Base-by-base conservation (phyloP, 352 stramenopile genomes). In the Globisporangium uncinulatum region DNA sequence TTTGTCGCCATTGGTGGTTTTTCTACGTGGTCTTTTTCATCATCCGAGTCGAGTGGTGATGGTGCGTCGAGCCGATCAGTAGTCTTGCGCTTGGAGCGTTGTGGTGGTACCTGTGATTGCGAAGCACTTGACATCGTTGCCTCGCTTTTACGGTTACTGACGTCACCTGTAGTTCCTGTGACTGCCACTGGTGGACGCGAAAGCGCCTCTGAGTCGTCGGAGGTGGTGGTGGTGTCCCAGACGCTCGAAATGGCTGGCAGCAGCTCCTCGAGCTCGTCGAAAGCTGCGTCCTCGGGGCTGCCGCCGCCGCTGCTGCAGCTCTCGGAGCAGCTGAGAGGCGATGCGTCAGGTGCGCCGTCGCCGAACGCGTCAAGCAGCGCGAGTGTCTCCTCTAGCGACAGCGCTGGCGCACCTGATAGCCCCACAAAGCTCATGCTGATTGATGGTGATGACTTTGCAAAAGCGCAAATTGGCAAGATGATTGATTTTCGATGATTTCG, bases 361-460 rank as follows among this genome's bases (percentile, higher is more conserved):
- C 50, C 56, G 56, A 62, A 62, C 49, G 56, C 46, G 37, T 62
- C 56, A 39, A 62, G 49, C 37, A 62, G 49, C 48, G 56, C 56
- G 56, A 62, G 56, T 31, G 56, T 62, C 41, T 62, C 56, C 48
- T 62, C 56, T 14, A 62, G 56, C 56, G 56, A 51, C 41, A 62
- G 49, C 48, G 41, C 56, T 3, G 49, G 56, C 24, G 39, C 21
- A 51, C 56, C 10, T 56, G 39, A 37, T 56, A n/a, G 47, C 19
- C 41, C 41, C 41, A 62, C 13, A 48, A 56, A 62, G 41, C 48
- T 56, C 56, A 61, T 54, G 8, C 10, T 21, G 0, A 4, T 43
- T 15, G 4, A 43, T 43, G 11, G 8, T 43, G 37, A 43, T 3
- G 37, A 43, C n/a, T n/a, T n/a, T n/a, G n/a, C n/a, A n/a, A n/a